phyloP scores from a whole-genome alignment of 1,284 basidiomycete genomes.

The Malassezia cuniculi region DNA sequence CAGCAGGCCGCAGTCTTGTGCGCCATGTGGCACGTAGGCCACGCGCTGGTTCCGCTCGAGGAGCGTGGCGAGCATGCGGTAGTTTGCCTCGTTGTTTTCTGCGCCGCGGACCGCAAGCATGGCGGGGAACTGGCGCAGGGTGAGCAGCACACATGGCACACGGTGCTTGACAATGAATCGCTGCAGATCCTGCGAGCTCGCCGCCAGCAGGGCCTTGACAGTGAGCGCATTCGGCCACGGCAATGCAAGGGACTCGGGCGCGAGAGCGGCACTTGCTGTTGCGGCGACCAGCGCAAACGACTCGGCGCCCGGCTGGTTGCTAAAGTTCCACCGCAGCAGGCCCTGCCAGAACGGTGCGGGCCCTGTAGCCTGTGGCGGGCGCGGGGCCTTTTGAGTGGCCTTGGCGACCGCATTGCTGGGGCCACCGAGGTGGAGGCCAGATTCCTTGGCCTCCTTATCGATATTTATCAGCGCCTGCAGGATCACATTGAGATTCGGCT shows the following conservation, averaged over 20 bases:
- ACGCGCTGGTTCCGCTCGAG: conserved; percentile 28
- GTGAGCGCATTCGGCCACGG: conserved; percentile 12
- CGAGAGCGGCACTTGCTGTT: conserved; percentile 13
- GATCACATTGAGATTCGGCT: conserved; percentile 22
- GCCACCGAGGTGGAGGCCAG: conserved; percentile 25
- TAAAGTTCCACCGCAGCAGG: conserved; percentile 26
- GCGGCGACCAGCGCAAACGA: conserved; percentile 25
- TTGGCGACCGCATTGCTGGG: conserved; percentile 13
- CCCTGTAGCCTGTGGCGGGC: background rate
- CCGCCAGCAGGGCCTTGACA: conserved; percentile 2
- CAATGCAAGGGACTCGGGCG: background rate
- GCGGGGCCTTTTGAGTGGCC: background rate
- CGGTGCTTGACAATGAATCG: conserved; percentile 2
- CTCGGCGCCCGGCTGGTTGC: conserved; percentile 16
- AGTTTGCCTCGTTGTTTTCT: conserved; percentile 30
- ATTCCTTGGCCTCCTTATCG: conserved; percentile 31
- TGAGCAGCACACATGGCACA: conserved; percentile 3
- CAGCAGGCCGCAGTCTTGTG: conserved; percentile 22
- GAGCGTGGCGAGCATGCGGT: conserved; percentile 20
- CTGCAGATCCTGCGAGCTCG: conserved; percentile 2
- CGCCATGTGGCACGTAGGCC: conserved; percentile 26
- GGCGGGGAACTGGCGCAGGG: conserved; percentile 3
- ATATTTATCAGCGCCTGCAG: conserved; percentile 29
- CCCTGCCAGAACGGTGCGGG: conserved; percentile 24
- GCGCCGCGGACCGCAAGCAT: conserved; percentile 4